Base-by-base conservation (phyloP, 495 filamentous ascomycete genomes). In the Penicillium steckii region DNA sequence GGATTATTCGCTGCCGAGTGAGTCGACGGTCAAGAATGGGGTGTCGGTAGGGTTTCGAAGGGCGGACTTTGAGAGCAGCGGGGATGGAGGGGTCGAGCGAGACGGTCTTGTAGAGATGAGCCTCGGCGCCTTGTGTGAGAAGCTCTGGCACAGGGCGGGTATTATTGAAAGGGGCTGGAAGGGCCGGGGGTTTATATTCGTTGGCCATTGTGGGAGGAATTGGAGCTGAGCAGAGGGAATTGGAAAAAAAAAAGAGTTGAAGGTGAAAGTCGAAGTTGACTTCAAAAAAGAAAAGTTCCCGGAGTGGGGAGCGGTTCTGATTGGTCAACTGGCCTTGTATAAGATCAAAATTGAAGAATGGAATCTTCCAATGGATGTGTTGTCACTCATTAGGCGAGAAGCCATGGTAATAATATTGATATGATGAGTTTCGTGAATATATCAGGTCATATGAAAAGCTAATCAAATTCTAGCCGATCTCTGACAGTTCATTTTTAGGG, bases 71-170 rank as follows among this genome's bases (percentile, higher is more conserved):
- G 51, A 97, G 85, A 0, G 91, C 90, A 61, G 84, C 88, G 12
- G 87, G 83, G 40, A 80, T 79, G 51, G 71, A 56, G 50, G 89
- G 81, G 12, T 77, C 62, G 59, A 96, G 88, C 74, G 89, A 91
- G 57, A 80, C 84, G 8, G 92, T 93, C 59, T 81, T 82, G 87
- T 92, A 97, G 65, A 98, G 79, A 61, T 91, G 89, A 41, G 88
- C 90, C 82, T 98, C 94, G 68, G 94, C 94, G 74, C 94, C 94
- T 79, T 97, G 94, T 30, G 86, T 82, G 52, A 97, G 80, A 61
- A 94, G 75, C 13, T 73, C 67, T 54, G 78, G 72, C 43, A 81
- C 74, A 15, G 82, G 75, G 60, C 70, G 52, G 30, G 82, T 78
- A 60, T 82, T 71, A 61, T 76, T 77, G 79, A 89, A 85, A 46